Conservation (phyloP, 257 asterid species). For the Jasminum sambac region DNA sequence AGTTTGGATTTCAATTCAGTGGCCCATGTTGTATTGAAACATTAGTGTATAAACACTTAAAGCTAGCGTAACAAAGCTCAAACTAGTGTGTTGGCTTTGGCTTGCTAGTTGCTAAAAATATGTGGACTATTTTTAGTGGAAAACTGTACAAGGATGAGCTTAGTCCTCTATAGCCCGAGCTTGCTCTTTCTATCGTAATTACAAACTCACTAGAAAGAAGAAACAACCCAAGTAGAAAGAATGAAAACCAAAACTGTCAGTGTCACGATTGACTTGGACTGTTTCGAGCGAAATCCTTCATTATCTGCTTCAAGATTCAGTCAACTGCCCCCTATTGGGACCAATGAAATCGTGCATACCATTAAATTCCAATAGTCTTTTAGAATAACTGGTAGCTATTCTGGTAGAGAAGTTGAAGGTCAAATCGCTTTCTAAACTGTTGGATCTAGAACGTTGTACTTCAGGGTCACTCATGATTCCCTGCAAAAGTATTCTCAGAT, state of each 20-base stretch:
- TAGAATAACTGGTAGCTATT: conserved; percentile 28
- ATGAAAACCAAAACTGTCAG: neutral
- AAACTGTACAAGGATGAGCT: conserved; percentile 14
- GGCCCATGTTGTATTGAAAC: neutral
- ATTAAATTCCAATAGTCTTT: neutral
- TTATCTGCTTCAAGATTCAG: conserved; percentile 10
- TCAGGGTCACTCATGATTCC: conserved; percentile 29
- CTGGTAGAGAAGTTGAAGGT: conserved; percentile 28
- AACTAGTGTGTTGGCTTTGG: neutral
- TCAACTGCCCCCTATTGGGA: conserved; percentile 19
- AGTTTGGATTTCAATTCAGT: neutral
- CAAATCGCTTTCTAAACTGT: conserved; percentile 13
- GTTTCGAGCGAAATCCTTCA: neutral
- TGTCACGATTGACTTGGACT: neutral
- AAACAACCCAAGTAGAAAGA: neutral
- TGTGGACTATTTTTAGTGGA: neutral
- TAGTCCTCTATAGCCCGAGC: conserved; percentile 9
- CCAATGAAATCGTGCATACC: no score
- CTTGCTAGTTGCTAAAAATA: neutral
- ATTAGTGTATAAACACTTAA: neutral
- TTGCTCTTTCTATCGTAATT: conserved; percentile 1
- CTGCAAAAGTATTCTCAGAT: conserved; percentile 23
- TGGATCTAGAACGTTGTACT: conserved; percentile 16
- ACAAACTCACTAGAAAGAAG: conserved; percentile 11
- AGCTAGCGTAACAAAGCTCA: neutral